These are phyloP conservation scores for Ceratobasidium theobromae DNA, from an alignment of 1,284 basidiomycete species.

Conservation along the genomic window DNA sequence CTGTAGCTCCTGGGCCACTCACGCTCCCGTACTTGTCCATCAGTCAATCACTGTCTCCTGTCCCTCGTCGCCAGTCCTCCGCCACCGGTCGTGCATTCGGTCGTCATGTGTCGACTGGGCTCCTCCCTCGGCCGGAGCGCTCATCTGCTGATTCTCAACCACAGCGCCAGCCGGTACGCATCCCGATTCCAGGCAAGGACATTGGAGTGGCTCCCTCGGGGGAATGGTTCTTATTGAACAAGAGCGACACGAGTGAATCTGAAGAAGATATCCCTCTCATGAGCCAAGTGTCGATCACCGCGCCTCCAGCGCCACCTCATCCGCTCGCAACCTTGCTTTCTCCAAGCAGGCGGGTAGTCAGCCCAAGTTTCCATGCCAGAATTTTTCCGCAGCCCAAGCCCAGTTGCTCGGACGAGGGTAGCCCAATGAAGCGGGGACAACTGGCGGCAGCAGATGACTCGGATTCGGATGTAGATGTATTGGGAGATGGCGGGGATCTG, in stretches of 20 bases:
- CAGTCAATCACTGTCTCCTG: background rate
- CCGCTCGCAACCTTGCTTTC: background rate
- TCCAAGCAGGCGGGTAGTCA: background rate
- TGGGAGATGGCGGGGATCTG: background rate
- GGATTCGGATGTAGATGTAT: background rate
- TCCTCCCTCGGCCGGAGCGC: background rate
- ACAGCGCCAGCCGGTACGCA: too few species aligned
- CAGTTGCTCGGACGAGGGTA: background rate
- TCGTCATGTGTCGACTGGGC: background rate
- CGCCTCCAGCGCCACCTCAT: background rate
- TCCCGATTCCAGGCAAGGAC: slow-evolving; percentile 1
- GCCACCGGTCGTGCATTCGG: background rate
- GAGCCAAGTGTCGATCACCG: background rate
- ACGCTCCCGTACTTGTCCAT: background rate
- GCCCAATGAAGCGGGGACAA: too few species aligned
- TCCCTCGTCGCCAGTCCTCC: background rate
- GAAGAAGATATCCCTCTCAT: background rate
- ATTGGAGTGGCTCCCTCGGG: background rate
- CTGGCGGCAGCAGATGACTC: background rate
- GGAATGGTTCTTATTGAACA: too few species aligned
- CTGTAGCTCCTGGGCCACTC: background rate
- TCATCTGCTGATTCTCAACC: too few species aligned
- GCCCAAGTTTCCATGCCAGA: background rate
- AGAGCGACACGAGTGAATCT: too few species aligned
- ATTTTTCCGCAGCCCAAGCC: background rate